phyloP scores from a whole-genome alignment of 2,329 filamentous ascomycete species.

The Clonostachys byssicola region DNA sequence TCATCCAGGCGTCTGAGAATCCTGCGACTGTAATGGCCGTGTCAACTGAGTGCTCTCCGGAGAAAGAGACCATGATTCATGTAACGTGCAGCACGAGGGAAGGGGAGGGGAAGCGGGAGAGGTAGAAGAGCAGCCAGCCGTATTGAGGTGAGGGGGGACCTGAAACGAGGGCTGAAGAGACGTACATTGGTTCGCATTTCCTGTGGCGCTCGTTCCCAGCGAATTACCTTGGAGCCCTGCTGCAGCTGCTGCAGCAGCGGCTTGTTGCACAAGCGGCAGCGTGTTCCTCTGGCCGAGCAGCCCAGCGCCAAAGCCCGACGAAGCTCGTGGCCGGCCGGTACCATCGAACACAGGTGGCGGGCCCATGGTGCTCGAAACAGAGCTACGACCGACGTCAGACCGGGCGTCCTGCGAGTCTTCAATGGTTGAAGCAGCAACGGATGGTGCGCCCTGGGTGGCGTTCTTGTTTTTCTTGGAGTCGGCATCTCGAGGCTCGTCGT shows the following conservation, averaged over 20 bases:
- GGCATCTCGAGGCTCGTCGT: constrained; percentile 90
- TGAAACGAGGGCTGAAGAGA: constrained; percentile 15
- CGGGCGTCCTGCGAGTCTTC: constrained; percentile 24
- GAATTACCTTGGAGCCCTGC: constrained; percentile 62
- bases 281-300: constrained; percentile 44
- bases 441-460: constrained; percentile 36
- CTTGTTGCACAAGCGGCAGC: constrained; percentile 69
- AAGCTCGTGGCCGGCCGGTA: constrained; percentile 20
- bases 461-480: constrained; percentile 76
- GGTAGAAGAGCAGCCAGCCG: neutral
- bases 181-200: constrained; percentile 73
- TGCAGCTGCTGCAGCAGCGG: constrained; percentile 61
- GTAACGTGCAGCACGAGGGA: neutral
- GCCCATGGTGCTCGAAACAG: constrained; percentile 53
- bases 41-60: constrained; percentile 12
- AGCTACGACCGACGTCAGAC: constrained; percentile 45
- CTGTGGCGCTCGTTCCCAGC: constrained; percentile 40
- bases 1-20: constrained; percentile 79
- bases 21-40: constrained; percentile 57
- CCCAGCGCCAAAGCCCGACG: constrained; percentile 35
- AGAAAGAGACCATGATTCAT: constrained; percentile 7
- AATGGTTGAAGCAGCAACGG: too few species aligned
- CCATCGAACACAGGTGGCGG: constrained; percentile 31
- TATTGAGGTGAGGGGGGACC: neutral
- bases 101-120: neutral